A percentile compares a stretch with the other conserved stretches of the same genome.
Conservation (phyloP, 2,329 filamentous ascomycete genomes). For the Simplicillium aogashimaense region DNA sequence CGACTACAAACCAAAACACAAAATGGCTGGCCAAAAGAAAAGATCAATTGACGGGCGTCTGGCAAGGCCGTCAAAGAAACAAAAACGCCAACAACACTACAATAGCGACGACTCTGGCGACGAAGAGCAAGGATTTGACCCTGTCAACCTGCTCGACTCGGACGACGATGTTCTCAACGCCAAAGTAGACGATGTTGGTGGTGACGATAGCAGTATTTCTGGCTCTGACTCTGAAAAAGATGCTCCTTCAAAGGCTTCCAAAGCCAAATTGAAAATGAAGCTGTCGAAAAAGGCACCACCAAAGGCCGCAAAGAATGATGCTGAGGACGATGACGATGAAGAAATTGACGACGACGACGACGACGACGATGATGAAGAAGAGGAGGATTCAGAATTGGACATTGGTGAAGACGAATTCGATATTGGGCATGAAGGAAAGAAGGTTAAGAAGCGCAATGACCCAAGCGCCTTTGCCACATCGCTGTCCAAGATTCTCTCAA, state of each 20-base stretch:
- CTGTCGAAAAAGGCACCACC: slow-evolving; percentile 14
- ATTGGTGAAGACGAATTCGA: slow-evolving; percentile 26
- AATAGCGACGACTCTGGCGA: slow-evolving; percentile 39
- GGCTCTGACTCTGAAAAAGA: slow-evolving; percentile 25
- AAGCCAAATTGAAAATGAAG: slow-evolving; percentile 16
- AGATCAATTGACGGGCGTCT: slow-evolving; percentile 18
- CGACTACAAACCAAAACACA: neutral
- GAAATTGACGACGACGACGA: slow-evolving; percentile 30
- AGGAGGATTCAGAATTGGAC: slow-evolving; percentile 15
- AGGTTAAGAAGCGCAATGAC: slow-evolving; percentile 76
- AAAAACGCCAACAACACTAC: slow-evolving; percentile 39
- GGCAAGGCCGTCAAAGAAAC: slow-evolving; percentile 38
- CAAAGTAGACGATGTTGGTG: slow-evolving; percentile 37
- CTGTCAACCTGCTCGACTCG: slow-evolving; percentile 45
- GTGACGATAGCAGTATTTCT: slow-evolving; percentile 13
- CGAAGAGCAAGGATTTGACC: slow-evolving; percentile 35
- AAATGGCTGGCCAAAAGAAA: slow-evolving; percentile 26
- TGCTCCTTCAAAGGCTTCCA: slow-evolving; percentile 17
- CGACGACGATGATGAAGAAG: slow-evolving; percentile 21
- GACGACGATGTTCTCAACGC: slow-evolving; percentile 48
- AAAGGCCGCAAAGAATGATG: slow-evolving; percentile 18
- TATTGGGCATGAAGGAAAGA: slow-evolving; percentile 14
- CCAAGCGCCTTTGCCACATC: slow-evolving; percentile 85
- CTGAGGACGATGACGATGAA: slow-evolving; percentile 12
- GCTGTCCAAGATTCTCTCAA: slow-evolving; percentile 83